Conservation (phyloP, 805 yeast species). For the Sporopachydermia lactativora region DNA sequence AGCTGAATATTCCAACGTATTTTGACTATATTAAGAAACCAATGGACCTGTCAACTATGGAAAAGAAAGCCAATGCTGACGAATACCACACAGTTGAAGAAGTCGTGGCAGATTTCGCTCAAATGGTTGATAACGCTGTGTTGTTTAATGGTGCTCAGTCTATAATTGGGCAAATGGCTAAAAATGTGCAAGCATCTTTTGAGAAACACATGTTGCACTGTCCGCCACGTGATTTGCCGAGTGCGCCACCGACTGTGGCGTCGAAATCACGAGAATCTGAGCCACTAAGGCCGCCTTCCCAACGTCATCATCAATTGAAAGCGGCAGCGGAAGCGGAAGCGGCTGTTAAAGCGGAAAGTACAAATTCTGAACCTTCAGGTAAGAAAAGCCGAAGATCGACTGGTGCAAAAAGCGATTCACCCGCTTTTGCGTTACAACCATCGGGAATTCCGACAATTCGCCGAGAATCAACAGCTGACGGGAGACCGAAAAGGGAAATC, state of each 20-base stretch:
- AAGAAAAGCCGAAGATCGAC: conserved; percentile 4
- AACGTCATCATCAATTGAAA: conserved; percentile 7
- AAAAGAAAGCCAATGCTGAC: conserved; percentile 52
- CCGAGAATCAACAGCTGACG: conserved; percentile 59
- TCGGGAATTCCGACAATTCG: conserved; percentile 51
- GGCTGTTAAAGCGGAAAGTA: conserved; percentile 14
- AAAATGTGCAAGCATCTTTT: conserved; percentile 79
- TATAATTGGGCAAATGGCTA: conserved; percentile 81
- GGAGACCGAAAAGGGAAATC: conserved; percentile 88
- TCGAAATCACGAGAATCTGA: conserved; percentile 7
- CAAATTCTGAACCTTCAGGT: conserved; percentile 11
- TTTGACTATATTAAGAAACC: conserved; percentile 74
- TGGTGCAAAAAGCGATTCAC: conserved; percentile 9
- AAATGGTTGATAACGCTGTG: conserved; percentile 73
- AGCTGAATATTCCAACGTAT: conserved; percentile 82
- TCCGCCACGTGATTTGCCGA: conserved; percentile 44
- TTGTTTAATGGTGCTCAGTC: conserved; percentile 78
- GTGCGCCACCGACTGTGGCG: conserved; percentile 6
- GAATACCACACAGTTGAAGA: conserved; percentile 62
- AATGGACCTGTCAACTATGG: conserved; percentile 90
- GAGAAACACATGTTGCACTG: conserved; percentile 86
- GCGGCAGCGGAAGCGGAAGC: conserved; percentile 6
- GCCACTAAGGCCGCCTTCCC: conserved; percentile 24
- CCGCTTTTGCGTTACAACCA: conserved; percentile 20
- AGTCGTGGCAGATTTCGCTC: conserved; percentile 63